These are phyloP conservation scores for Exophiala sp. DNA, from an alignment of 2,329 filamentous ascomycete species.

Conservation along the genomic window DNA sequence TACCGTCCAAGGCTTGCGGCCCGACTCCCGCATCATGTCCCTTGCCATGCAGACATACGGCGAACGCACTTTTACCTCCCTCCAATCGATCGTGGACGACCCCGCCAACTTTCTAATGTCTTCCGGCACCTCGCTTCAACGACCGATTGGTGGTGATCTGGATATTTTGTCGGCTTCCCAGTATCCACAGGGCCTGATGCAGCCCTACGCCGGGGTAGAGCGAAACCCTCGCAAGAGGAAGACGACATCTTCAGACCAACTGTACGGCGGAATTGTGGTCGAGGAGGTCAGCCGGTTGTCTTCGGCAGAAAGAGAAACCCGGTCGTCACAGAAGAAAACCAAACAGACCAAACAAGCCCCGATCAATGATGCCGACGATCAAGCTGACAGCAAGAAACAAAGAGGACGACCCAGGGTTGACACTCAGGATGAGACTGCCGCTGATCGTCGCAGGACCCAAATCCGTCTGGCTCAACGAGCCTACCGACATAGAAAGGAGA, in stretches of 20 bases:
- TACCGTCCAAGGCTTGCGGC: background rate
- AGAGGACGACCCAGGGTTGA: constrained; percentile 70
- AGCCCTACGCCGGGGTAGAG: constrained; percentile 14
- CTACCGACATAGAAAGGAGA: constrained; percentile 79
- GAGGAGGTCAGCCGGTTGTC: background rate
- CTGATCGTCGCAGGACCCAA: constrained; percentile 77
- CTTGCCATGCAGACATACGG: constrained; percentile 11
- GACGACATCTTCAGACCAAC: constrained; percentile 6
- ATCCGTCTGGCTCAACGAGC: constrained; percentile 79
- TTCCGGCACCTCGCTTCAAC: background rate
- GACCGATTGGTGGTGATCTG: constrained; percentile 8
- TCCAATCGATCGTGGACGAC: constrained; percentile 20
- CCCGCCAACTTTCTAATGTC: constrained; percentile 11
- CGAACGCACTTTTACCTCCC: constrained; percentile 16
- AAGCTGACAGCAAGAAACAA: constrained; percentile 31
- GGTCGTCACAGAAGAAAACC: constrained; percentile 11
- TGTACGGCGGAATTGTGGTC: constrained; percentile 17
- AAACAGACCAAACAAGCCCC: constrained; percentile 13
- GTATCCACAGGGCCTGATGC: constrained; percentile 23
- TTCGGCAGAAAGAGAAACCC: no score
- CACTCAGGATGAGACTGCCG: constrained; percentile 68
- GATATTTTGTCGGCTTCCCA: constrained; percentile 23
- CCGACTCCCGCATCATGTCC: constrained; percentile 13
- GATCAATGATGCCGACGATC: constrained; percentile 13
- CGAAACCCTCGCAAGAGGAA: constrained; percentile 19